Percentiles rank a stretch among this genome's conserved stretches.
These are phyloP conservation scores for Musa beccarii DNA, from an alignment of 176 grass and related monocot species.

Conservation along the genomic window DNA sequence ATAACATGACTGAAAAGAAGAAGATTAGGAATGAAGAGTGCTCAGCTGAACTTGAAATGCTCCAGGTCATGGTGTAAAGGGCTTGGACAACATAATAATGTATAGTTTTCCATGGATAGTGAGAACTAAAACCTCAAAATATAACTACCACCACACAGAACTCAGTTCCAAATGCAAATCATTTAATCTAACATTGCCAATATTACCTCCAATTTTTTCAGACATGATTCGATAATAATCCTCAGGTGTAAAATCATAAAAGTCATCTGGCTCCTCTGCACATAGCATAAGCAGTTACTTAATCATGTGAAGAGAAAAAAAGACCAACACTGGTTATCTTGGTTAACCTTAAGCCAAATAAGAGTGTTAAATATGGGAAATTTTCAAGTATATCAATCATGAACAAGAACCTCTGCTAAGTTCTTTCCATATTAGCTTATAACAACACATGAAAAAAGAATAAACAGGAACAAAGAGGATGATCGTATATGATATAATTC, in stretches of 20 bases:
- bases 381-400: not conserved
- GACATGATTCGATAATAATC: constrained; percentile 64
- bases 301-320: constrained; percentile 12
- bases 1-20: not conserved
- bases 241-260: constrained; percentile 81
- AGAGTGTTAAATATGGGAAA: not conserved
- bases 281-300: not conserved
- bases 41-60: not conserved
- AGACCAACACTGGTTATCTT: not conserved
- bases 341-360: not conserved
- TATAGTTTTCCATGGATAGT: not conserved
- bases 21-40: not conserved
- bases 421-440: not conserved
- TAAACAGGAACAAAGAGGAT: not conserved
- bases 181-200: not conserved
- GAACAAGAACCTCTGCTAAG: no score
- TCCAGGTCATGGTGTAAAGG: not conserved
- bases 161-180: not conserved
- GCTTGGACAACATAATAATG: not conserved
- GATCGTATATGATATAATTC: not conserved
- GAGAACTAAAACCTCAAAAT: not conserved
- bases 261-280: constrained; percentile 81
- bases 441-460: not conserved
- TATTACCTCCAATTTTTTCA: constrained; percentile 56
- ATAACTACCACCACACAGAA: not conserved